Percentiles rank a stretch among this genome's conserved stretches.
These are phyloP conservation scores for Hericium erinaceus DNA, from an alignment of 768 basidiomycete genomes.

Conservation along the genomic window DNA sequence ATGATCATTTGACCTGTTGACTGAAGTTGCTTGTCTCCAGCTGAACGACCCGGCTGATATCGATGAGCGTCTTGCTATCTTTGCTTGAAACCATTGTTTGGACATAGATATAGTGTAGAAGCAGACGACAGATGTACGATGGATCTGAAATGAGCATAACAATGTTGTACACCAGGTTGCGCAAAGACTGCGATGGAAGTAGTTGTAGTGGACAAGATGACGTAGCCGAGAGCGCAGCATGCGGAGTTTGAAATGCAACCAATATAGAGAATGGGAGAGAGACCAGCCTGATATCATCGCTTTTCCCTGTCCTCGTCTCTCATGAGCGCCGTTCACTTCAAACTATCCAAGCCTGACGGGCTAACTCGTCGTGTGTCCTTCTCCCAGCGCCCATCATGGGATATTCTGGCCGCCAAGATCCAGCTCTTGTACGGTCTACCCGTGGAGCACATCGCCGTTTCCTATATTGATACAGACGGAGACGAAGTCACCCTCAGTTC, in stretches of 20 bases:
- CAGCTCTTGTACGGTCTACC: conserved; percentile 49
- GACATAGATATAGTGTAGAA: background rate
- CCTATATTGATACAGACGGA: conserved; percentile 63
- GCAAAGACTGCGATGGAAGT: too few relatives aligned
- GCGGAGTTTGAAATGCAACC: conserved; percentile 11
- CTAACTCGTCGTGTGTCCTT: conserved; percentile 56
- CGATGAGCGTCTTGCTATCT: conserved; percentile 57
- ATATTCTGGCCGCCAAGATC: conserved; percentile 45
- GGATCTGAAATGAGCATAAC: background rate
- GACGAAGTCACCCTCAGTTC: conserved; percentile 75
- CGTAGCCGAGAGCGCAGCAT: conserved; percentile 3
- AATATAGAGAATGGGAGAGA: background rate
- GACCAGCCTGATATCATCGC: background rate
- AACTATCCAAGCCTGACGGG: conserved; percentile 41
- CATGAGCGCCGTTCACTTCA: conserved; percentile 52
- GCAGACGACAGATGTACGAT: too few relatives aligned
- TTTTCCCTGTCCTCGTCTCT: conserved; percentile 17
- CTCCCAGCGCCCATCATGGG: conserved; percentile 43
- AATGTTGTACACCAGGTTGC: too few relatives aligned
- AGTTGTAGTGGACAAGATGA: background rate
- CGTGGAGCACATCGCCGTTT: conserved; percentile 48
- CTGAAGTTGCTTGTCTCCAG: conserved; percentile 23
- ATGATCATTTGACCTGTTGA: background rate
- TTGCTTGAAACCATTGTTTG: conserved; percentile 38
- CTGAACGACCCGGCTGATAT: conserved; percentile 65